Conservation (phyloP, 2,329 filamentous ascomycete genomes). For the Dichotomopilus funicola region DNA sequence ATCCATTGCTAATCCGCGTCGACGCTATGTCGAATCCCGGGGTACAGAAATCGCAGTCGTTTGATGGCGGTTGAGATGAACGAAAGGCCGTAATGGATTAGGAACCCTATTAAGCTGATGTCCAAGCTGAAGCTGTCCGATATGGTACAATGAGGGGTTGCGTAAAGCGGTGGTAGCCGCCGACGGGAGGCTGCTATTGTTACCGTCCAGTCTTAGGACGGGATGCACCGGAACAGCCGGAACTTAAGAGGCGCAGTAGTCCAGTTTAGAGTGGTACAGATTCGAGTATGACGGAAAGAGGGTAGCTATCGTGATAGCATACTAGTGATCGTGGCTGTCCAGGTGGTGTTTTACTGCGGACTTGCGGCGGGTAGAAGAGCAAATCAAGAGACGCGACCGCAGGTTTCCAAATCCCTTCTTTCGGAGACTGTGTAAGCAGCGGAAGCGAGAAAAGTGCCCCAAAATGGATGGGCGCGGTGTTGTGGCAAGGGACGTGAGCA, state of each 20-base stretch:
- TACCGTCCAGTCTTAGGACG: slow-evolving; percentile 16
- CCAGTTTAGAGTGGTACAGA: neutral
- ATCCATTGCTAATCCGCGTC: slow-evolving; percentile 36
- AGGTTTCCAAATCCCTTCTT: too few relatives aligned
- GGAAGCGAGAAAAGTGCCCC: too few relatives aligned
- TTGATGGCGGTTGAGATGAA: neutral
- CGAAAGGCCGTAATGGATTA: neutral
- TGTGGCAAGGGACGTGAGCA: too few relatives aligned
- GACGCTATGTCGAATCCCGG: neutral
- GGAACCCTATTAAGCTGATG: too few relatives aligned
- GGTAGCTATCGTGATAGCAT: slow-evolving; percentile 9
- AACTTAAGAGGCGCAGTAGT: slow-evolving; percentile 14
- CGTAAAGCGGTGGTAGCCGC: slow-evolving; percentile 13
- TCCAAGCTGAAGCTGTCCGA: too few relatives aligned
- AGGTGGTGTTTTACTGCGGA: neutral
- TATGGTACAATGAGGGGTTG: neutral
- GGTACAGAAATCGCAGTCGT: neutral
- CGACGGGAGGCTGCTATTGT: slow-evolving; percentile 15
- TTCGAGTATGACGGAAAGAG: neutral
- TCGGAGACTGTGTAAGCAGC: too few relatives aligned
- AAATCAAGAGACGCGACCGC: neutral
- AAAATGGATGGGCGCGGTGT: too few relatives aligned
- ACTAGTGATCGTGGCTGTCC: neutral
- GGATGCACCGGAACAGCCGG: slow-evolving; percentile 13
- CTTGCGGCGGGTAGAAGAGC: slow-evolving; percentile 3